Evolutionary conservation across 805 yeast species (phyloP).

Genomic region (Naumovozyma baii): DNA sequence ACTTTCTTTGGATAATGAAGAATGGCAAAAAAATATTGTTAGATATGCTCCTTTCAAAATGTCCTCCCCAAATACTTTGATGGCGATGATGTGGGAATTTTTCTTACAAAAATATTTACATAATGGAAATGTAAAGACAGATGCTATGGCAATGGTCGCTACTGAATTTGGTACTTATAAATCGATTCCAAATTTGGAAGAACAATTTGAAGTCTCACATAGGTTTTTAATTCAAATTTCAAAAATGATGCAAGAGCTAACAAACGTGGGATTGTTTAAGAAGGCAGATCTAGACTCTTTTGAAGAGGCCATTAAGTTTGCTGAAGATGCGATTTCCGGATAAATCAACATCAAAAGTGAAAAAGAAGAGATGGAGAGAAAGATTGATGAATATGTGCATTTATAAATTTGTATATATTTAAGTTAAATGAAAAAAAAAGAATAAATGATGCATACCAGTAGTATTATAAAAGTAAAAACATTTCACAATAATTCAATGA

Average conservation of each 20-base stretch:
- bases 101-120: constrained; percentile 29
- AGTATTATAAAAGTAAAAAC: too few species aligned
- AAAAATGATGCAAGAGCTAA: constrained; percentile 12
- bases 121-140: constrained; percentile 26
- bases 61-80: constrained; percentile 48
- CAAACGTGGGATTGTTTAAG: constrained; percentile 13
- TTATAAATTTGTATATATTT: too few species aligned
- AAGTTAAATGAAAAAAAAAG: too few species aligned
- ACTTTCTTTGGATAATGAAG: constrained; percentile 33
- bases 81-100: constrained; percentile 37
- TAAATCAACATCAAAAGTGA: not conserved
- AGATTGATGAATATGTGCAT: not conserved
- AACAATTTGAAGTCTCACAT: constrained; percentile 20
- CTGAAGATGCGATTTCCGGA: constrained; percentile 7
- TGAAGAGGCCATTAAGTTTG: constrained; percentile 19
- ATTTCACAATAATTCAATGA: too few species aligned
- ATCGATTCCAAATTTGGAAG: constrained; percentile 22
- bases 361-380: too few species aligned
- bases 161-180: constrained; percentile 24
- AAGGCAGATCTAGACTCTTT: constrained; percentile 15
- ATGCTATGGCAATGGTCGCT: constrained; percentile 23
- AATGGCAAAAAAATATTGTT: constrained; percentile 50
- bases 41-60: constrained; percentile 51
- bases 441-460: not conserved
- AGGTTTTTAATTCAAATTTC: constrained; percentile 15